Evolutionary conservation across 306 rosid genomes (phyloP).

Genomic region (Cicer bijugum): DNA sequence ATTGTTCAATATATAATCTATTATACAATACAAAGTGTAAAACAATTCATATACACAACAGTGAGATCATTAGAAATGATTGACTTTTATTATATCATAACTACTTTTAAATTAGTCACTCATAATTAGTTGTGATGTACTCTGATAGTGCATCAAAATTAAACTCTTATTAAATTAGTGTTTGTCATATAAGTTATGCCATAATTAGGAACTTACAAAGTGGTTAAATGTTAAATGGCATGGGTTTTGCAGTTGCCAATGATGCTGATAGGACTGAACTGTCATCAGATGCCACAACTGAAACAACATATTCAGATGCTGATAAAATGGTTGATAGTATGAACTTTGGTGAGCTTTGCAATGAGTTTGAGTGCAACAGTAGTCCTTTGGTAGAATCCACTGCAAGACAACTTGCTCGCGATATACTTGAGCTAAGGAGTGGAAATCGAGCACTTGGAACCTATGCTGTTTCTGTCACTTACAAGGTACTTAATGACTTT

Average conservation of each 20-base stretch:
- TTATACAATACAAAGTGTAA: too few relatives aligned
- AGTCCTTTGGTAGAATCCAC: conserved; percentile 94
- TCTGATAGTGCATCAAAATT: too few relatives aligned
- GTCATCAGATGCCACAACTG: conserved; percentile 49
- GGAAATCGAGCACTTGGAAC: conserved; percentile 82
- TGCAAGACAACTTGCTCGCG: conserved; percentile 86
- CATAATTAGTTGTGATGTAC: too few relatives aligned
- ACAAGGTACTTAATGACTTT: conserved; percentile 57
- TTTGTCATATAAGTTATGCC: too few relatives aligned
- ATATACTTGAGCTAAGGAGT: conserved; percentile 79
- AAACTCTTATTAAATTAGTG: too few relatives aligned
- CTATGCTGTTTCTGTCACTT: conserved; percentile 71
- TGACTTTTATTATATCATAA: too few relatives aligned
- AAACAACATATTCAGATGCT: conserved; percentile 56
- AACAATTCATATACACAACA: too few relatives aligned
- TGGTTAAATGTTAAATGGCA: conserved; percentile 3
- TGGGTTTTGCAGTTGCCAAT: conserved; percentile 61
- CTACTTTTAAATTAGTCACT: too few relatives aligned
- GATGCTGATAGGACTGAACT: conserved; percentile 60
- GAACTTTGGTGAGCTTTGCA: conserved; percentile 93
- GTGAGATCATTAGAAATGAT: too few relatives aligned
- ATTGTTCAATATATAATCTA: too few relatives aligned
- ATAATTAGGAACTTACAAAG: not conserved
- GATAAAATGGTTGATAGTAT: conserved; percentile 80
- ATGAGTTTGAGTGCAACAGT: conserved; percentile 95